Base-by-base conservation (phyloP, 441 rosid species). In the Gossypium davidsonii region DNA sequence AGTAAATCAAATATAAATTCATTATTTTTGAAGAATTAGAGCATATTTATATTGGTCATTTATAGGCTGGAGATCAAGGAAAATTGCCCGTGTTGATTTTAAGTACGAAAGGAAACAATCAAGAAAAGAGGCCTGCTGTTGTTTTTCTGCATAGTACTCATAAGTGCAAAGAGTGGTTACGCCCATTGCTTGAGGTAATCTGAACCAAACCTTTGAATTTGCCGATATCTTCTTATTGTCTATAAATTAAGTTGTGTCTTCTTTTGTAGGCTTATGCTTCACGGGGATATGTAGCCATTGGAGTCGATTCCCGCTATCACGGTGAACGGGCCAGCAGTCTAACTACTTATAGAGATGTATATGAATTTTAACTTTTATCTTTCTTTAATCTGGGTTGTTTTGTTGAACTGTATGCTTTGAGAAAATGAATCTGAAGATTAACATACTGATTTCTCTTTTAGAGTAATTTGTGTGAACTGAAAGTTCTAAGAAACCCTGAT, bases 171-270 rank as follows among this genome's bases (percentile, higher is more conserved):
- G 98, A 93, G 76, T 93, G 95, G 99, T 46, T 93, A 66, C 85
- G 91, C 61, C 99, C 98, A 3, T 81, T 90, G 94, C 97, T 95
- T 76, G 92, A 91, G 89, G 99, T 92, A 52, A 67, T 58, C 57
- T 67, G 42, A 25, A 55, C 56, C 62, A 26, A 10, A 6, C 42
- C 1, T 49, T 23, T 72, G 66, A 51, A n/a, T 71, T 39, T 26
- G 34, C 44, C 28, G 0, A 48, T 18, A 4, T 31, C 11, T 62
- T 34, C 58, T 72, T 23, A 62, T 34, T 9, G 11, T 37, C 73
- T 63, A 10, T 51, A 34, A 62, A 14, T 4, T 70, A 67, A 53
- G 55, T 52, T 46, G 17, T 64, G 11, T 61, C 12, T 23, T 63
- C 14, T 78, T 76, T n/a, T 71, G 71, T 57, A 92, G 98, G 93